Evolutionary conservation across 1,139 yeast species (phyloP), one percentile per base, ranked within the genome.

Genomic region (Neolecta irregularis): DNA sequence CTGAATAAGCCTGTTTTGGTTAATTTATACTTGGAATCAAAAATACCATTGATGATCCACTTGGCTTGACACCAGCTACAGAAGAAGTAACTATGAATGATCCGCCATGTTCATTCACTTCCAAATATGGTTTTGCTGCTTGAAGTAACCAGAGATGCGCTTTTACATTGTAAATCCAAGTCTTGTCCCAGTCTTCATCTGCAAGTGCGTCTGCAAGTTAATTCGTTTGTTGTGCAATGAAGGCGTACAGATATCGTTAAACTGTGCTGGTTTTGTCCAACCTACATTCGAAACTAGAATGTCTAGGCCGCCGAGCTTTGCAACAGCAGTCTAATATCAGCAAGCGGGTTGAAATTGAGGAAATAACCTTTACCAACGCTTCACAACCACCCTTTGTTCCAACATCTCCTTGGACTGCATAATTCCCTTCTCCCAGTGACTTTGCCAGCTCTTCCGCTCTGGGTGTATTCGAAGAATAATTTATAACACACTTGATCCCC

Each of bases 1-100:
- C 61, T 3, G 61, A 53, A 43, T 60, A 60, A 11, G 65, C 62
- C 32, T n/a, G n/a, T n/a, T n/a, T n/a, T n/a, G n/a, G n/a, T n/a
- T n/a, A n/a, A n/a, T n/a, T n/a, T n/a, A n/a, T n/a, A n/a, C n/a
- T n/a, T n/a, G n/a, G n/a, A n/a, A n/a, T n/a, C n/a, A n/a, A n/a
- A n/a, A n/a, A n/a, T n/a, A n/a, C n/a, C n/a, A 60, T 49, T 36
- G 61, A 54, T 9, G 60, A 54, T 3, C 65, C 65, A 12, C 48
- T 46, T 4, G 52, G 49, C 30, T 48, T 48, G 35, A 58, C 43
- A 2, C 64, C 64, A 11, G 64, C 64, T 11, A 56, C 53, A 2
- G 62, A 57, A 4, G 61, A 57, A 5, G 61, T 48, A 21, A 57
- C 53, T 24, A 60, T 47, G 38, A 60, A 56, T 11, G 53, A 49